Percentiles rank a stretch among this genome's conserved stretches.
Evolutionary conservation across 352 stramenopile species (phyloP).

Genomic region (Pythium biforme): DNA sequence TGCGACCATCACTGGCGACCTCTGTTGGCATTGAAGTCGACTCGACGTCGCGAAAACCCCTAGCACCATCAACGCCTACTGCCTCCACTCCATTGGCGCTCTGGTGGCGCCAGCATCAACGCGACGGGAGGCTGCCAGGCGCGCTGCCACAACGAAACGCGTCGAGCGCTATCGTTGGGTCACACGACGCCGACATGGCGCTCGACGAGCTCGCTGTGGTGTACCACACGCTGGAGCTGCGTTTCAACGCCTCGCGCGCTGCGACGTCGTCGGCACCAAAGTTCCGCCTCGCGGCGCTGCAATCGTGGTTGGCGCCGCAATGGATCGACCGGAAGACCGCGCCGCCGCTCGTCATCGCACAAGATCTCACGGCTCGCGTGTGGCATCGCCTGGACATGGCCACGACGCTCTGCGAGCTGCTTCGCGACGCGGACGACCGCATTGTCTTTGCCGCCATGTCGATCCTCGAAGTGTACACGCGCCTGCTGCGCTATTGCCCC

Average conservation of each 20-base stretch:
- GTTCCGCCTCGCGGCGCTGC: conserved; percentile 39
- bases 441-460: conserved; percentile 37
- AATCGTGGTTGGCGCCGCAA: conserved; percentile 33
- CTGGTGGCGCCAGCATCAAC: conserved; percentile 16
- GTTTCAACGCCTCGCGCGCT: conserved; percentile 40
- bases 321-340: conserved; percentile 34
- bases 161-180: not conserved
- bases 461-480: conserved; percentile 38
- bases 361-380: conserved; percentile 22
- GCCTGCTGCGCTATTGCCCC: conserved; percentile 31
- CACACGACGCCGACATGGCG: not conserved
- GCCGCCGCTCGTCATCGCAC: conserved; percentile 32
- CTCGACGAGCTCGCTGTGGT: conserved; percentile 25
- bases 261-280: conserved; percentile 35
- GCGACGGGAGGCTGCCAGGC: not conserved
- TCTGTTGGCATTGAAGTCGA: not conserved
- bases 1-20: not conserved
- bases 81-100: too few relatives aligned
- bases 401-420: conserved; percentile 24
- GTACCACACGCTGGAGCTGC: conserved; percentile 39
- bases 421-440: conserved; percentile 40
- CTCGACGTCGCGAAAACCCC: not conserved
- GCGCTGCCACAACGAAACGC: not conserved
- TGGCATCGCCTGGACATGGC: conserved; percentile 35
- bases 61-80: not conserved